Percentiles rank a stretch among this genome's conserved stretches.
These are phyloP conservation scores for Lonicera japonica DNA, from an alignment of 129 eudicot species.

Conservation along the genomic window DNA sequence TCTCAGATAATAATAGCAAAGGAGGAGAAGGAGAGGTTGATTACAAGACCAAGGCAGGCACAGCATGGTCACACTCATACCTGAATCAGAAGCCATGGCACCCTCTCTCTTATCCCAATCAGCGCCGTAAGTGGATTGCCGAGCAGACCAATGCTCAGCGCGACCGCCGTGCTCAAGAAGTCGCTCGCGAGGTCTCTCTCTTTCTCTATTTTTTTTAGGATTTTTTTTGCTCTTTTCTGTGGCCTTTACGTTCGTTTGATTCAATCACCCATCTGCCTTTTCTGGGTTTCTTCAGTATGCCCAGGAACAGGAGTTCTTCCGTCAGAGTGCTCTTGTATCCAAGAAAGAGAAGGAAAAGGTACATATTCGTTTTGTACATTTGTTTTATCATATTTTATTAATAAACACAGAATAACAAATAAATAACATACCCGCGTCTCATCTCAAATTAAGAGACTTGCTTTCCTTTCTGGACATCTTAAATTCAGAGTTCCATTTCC, in stretches of 20 bases:
- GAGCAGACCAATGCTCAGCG: constrained; percentile 82
- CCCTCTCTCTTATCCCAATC: constrained; percentile 92
- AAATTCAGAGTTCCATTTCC: neutral
- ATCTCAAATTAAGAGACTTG: too few species aligned
- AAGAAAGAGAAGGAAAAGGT: constrained; percentile 97
- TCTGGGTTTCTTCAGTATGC: constrained; percentile 64
- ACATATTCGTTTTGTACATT: neutral
- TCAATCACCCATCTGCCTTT: neutral
- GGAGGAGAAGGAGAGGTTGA: constrained; percentile 68
- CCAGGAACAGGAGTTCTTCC: constrained; percentile 93
- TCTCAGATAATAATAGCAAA: constrained; percentile 31
- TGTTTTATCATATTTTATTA: too few species aligned
- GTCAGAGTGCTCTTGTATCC: constrained; percentile 84
- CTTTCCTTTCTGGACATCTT: neutral
- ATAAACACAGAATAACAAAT: too few species aligned
- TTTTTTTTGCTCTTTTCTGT: neutral
- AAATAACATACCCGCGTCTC: too few species aligned
- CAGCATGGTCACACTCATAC: constrained; percentile 84
- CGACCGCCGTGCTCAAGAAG: constrained; percentile 71
- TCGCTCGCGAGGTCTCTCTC: constrained; percentile 68
- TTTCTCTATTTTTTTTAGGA: neutral
- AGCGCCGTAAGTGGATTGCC: constrained; percentile 97
- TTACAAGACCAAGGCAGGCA: constrained; percentile 77
- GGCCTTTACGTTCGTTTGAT: neutral
- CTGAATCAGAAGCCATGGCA: constrained; percentile 99